Base-by-base conservation (phyloP, 306 rosid species). In the Erythrophleum fordii region DNA sequence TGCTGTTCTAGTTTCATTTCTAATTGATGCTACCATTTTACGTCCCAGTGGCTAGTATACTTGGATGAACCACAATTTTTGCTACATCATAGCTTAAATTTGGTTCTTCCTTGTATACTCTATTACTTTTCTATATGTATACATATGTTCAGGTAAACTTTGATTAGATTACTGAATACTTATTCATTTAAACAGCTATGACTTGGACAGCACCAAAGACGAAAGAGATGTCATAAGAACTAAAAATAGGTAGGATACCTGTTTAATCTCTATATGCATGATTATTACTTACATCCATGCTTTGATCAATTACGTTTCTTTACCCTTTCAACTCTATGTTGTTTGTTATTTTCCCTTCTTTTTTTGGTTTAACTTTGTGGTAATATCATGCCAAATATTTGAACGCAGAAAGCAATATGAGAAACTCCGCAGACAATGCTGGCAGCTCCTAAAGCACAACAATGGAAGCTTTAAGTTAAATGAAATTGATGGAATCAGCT, bases 391-490 rank as follows among this genome's bases (percentile, higher is more conserved):
- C 60, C 23, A 66, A 64, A 62, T 80, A 73, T 85, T 56, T 84
- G 37, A 84, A 87, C 72, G 81, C 98, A 96, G 99, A 84, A 93
- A 87, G 89, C 88, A 86, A 76, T 96, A 96, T 80, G 97, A 92
- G 77, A 90, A 88, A 80, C 92, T 93, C 64, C 94, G 98, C 37
- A 89, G 95, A 84, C 90, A 81, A 69, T 92, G 99, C 81, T 87
- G 91, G 42, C 91, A 85, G 53, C 85, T 89, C 48, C 83, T 92
- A 81, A 96, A 92, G 83, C 82, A 59, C 65, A 76, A 72, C 28
- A 86, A 77, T 80, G 96, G 83, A 79, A 86, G 86, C 73, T 81
- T 85, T 55, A 89, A 90, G 85, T 83, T 89, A 46, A 87, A 82
- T 78, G 98, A 85, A 42, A 79, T 62, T 61, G 90, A 82, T 80